Conservation (phyloP, 768 basidiomycete genomes). For the Coprinellus aureogranulatus region DNA sequence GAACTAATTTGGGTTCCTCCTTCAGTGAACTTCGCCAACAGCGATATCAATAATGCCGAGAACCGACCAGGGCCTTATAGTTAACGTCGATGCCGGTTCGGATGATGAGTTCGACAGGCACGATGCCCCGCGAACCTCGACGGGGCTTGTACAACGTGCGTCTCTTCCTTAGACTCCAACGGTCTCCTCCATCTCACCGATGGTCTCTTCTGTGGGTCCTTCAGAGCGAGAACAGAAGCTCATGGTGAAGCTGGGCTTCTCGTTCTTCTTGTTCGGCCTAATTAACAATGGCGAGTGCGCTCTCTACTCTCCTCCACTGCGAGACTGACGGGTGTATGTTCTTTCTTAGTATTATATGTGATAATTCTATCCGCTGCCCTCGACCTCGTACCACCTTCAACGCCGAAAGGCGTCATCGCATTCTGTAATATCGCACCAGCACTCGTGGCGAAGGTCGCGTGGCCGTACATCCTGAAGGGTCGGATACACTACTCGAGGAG, state of each 20-base stretch:
- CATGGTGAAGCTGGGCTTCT: conserved; percentile 44
- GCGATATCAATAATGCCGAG: conserved; percentile 2
- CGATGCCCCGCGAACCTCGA: conserved; percentile 10
- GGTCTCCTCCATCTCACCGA: neutral
- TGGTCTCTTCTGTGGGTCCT: neutral
- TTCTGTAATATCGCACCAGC: conserved; percentile 95
- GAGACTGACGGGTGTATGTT: neutral
- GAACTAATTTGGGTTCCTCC: neutral
- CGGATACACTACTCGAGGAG: conserved; percentile 77
- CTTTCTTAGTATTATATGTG: conserved; percentile 77
- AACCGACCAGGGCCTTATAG: conserved; percentile 4
- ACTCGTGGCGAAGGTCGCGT: conserved; percentile 81
- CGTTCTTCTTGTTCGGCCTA: conserved; percentile 90
- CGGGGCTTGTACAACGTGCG: conserved; percentile 8
- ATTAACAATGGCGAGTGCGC: conserved; percentile 79
- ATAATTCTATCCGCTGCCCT: conserved; percentile 95
- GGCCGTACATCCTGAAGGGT: conserved; percentile 89
- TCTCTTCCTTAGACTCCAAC: neutral
- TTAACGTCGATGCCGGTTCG: conserved; percentile 3
- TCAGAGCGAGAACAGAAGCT: conserved; percentile 29
- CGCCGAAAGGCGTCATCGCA: conserved; percentile 91
- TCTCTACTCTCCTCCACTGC: neutral
- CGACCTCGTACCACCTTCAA: conserved; percentile 87
- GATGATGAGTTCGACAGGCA: conserved; percentile 8
- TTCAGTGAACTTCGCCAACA: neutral